phyloP scores from a whole-genome alignment of 2,329 filamentous ascomycete species.

The Penicillium polonicum region DNA sequence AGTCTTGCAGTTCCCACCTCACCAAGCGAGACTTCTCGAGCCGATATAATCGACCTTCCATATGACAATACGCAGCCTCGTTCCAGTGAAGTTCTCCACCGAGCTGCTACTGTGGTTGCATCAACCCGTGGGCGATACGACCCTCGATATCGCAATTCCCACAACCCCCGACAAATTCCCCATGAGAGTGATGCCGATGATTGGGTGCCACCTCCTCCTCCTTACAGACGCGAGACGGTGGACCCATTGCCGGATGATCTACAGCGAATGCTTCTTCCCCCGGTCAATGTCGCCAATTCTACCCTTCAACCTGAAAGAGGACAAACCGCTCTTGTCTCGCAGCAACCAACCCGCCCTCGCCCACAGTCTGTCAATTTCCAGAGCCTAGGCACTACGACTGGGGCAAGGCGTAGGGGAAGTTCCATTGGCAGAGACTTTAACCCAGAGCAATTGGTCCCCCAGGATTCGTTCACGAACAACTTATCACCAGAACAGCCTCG shows the following conservation, averaged over 20 bases:
- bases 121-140: constrained; percentile 68
- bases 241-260: constrained; percentile 41
- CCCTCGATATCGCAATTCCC: constrained; percentile 40
- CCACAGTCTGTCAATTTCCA: constrained; percentile 29
- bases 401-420: constrained; percentile 21
- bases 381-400: constrained; percentile 29
- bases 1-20: constrained; percentile 30
- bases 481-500: neutral
- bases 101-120: constrained; percentile 72
- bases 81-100: constrained; percentile 67
- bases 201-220: constrained; percentile 82
- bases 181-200: constrained; percentile 87
- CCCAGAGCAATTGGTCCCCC: constrained; percentile 12
- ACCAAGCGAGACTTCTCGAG: constrained; percentile 21
- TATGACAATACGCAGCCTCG: constrained; percentile 72
- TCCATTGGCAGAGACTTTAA: constrained; percentile 13
- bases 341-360: constrained; percentile 23
- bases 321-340: constrained; percentile 29
- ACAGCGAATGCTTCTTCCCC: constrained; percentile 32
- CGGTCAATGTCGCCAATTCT: constrained; percentile 15
- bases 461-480: neutral
- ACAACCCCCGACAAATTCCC: constrained; percentile 60
- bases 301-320: constrained; percentile 17
- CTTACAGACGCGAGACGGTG: constrained; percentile 55
- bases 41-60: constrained; percentile 60